phyloP scores from a whole-genome alignment of 176 grass and related monocot genomes.

The Calamus simplicifolius region DNA sequence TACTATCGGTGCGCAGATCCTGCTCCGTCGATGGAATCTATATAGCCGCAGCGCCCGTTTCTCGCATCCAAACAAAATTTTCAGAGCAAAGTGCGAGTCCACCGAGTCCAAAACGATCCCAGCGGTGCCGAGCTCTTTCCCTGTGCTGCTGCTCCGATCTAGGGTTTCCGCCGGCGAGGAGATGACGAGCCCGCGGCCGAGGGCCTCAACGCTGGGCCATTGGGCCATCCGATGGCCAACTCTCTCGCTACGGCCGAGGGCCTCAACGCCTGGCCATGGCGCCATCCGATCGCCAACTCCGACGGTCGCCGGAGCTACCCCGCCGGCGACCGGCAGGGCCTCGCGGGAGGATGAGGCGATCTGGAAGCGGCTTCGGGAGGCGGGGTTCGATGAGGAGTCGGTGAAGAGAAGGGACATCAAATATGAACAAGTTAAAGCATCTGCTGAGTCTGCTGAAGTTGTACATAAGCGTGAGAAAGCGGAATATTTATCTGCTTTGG shows the following conservation, averaged over 20 bases:
- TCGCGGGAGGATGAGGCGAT: constrained; percentile 54
- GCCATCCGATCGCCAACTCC: too few relatives aligned
- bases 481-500: constrained; percentile 42
- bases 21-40: too few relatives aligned
- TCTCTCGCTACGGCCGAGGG: too few relatives aligned
- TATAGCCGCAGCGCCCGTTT: too few relatives aligned
- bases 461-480: constrained; percentile 60
- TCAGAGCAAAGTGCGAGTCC: too few relatives aligned
- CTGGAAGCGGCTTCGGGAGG: constrained; percentile 68
- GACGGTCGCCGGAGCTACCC: neutral
- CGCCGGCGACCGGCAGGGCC: constrained; percentile 4
- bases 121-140: too few relatives aligned
- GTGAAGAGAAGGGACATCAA: constrained; percentile 65
- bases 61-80: too few relatives aligned
- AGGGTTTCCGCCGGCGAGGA: constrained; percentile 33
- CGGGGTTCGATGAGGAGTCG: constrained; percentile 77
- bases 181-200: constrained; percentile 63
- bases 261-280: too few relatives aligned
- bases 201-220: neutral
- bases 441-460: constrained; percentile 37
- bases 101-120: too few relatives aligned
- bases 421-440: constrained; percentile 67
- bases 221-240: too few relatives aligned
- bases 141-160: constrained; percentile 22
- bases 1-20: too few relatives aligned